Percentiles rank a stretch among this genome's conserved stretches.
Conservation (phyloP, 2,329 filamentous ascomycete genomes). For the Dothistroma septosporum region DNA sequence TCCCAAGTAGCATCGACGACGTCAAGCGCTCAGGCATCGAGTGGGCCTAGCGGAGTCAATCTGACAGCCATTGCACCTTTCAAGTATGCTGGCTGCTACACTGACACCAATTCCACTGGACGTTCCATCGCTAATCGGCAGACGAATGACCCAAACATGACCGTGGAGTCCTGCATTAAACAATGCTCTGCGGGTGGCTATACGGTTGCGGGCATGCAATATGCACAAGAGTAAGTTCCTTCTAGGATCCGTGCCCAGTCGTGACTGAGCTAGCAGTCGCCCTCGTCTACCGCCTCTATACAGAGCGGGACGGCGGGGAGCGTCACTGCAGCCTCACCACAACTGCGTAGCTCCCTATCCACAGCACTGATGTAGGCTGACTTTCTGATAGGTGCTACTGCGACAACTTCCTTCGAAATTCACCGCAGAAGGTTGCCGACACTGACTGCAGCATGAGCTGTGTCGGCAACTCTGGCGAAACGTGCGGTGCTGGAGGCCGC, state of each 20-base stretch:
- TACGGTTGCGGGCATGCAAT: slow-evolving; percentile 34
- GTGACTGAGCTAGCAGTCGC: background rate
- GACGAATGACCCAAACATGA: slow-evolving; percentile 18
- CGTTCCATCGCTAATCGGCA: slow-evolving; percentile 17
- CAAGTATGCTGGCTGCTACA: slow-evolving; percentile 28
- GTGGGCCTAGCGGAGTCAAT: slow-evolving; percentile 21
- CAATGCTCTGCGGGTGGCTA: slow-evolving; percentile 31
- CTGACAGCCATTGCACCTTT: slow-evolving; percentile 21
- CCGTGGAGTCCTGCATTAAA: slow-evolving; percentile 28
- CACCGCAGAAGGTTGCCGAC: slow-evolving; percentile 21
- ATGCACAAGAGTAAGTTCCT: slow-evolving; percentile 4
- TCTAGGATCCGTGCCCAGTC: background rate
- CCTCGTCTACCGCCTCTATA: too few species aligned
- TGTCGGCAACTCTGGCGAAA: slow-evolving; percentile 26
- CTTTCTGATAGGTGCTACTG: slow-evolving; percentile 29
- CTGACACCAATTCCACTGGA: slow-evolving; percentile 23
- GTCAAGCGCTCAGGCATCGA: slow-evolving; percentile 19
- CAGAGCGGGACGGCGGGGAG: too few species aligned
- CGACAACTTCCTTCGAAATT: slow-evolving; percentile 28
- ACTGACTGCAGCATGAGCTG: slow-evolving; percentile 32
- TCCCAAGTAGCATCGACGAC: background rate
- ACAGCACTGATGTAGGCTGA: too few species aligned
- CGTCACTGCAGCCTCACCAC: too few species aligned
- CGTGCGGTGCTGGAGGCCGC: slow-evolving; percentile 30
- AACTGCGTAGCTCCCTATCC: too few species aligned